phyloP scores from a whole-genome alignment of 2,329 filamentous ascomycete genomes.

The Phialocephala subalpina region DNA sequence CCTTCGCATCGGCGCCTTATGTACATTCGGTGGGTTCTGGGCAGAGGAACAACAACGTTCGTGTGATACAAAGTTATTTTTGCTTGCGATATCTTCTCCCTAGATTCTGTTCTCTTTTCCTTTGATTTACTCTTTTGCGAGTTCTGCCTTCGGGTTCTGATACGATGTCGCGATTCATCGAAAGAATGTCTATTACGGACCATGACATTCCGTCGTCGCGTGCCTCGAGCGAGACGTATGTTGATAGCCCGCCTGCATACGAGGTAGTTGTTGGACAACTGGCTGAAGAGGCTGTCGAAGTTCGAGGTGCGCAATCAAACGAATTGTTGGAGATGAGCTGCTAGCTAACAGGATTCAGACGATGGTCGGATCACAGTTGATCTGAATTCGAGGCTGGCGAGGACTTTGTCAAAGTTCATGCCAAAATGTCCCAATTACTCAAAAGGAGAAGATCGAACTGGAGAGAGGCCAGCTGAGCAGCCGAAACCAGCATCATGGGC shows the following conservation, averaged over 20 bases:
- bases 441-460: conserved; percentile 7
- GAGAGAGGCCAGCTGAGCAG: neutral
- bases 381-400: conserved; percentile 53
- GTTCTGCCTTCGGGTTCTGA: neutral
- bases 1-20: neutral
- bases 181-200: neutral
- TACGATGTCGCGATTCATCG: neutral
- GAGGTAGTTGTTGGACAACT: conserved; percentile 1
- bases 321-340: neutral
- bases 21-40: neutral
- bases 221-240: neutral
- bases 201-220: neutral
- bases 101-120: neutral
- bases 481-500: conserved; percentile 5
- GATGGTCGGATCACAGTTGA: conserved; percentile 64
- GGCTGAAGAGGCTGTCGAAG: conserved; percentile 1
- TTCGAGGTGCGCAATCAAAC: neutral
- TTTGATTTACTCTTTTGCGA: neutral
- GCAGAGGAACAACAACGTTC: neutral
- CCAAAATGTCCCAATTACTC: neutral
- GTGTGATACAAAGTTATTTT: neutral
- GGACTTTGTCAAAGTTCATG: conserved; percentile 25
- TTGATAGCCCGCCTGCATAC: conserved; percentile 3
- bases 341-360: conserved; percentile 43
- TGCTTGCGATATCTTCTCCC: neutral